Conservation (phyloP, 495 filamentous ascomycete species). For the Bacidia gigantensis region DNA sequence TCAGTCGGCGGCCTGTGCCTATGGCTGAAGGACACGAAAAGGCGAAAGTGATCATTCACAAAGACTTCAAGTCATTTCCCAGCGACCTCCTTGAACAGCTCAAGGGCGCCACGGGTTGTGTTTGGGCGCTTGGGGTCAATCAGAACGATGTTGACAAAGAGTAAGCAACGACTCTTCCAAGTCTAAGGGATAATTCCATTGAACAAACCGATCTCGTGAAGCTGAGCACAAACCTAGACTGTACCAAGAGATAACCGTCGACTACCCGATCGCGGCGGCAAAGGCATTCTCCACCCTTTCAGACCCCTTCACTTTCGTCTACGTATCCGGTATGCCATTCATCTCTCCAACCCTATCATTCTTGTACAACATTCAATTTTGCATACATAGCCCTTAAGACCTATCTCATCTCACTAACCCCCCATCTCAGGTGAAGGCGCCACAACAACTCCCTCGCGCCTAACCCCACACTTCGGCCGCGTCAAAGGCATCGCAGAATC, state of each 20-base stretch:
- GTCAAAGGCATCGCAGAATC: slow-evolving; percentile 53
- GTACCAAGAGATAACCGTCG: slow-evolving; percentile 52
- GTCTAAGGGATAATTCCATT: no score
- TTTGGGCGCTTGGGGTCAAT: slow-evolving; percentile 58
- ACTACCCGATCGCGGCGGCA: slow-evolving; percentile 48
- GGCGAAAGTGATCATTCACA: slow-evolving; percentile 51
- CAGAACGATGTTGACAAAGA: slow-evolving; percentile 42
- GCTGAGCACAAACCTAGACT: slow-evolving; percentile 42
- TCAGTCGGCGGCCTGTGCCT: slow-evolving; percentile 49
- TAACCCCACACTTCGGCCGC: slow-evolving; percentile 41
- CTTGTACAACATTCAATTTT: no score
- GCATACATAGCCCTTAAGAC: no score
- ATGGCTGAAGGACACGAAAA: slow-evolving; percentile 48
- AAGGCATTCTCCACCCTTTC: slow-evolving; percentile 42
- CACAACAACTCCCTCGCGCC: slow-evolving; percentile 33
- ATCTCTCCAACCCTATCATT: no score
- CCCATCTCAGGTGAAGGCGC: slow-evolving; percentile 28
- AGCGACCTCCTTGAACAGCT: slow-evolving; percentile 42
- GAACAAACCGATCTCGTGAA: no score
- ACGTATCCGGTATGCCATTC: slow-evolving; percentile 40
- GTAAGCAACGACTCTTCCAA: slow-evolving; percentile 26
- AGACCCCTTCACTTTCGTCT: slow-evolving; percentile 51
- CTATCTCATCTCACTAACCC: no score
- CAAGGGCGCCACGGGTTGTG: slow-evolving; percentile 47
- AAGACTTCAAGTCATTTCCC: slow-evolving; percentile 47